Conservation (phyloP, 805 yeast species). For the Starmerella scarabaei region DNA sequence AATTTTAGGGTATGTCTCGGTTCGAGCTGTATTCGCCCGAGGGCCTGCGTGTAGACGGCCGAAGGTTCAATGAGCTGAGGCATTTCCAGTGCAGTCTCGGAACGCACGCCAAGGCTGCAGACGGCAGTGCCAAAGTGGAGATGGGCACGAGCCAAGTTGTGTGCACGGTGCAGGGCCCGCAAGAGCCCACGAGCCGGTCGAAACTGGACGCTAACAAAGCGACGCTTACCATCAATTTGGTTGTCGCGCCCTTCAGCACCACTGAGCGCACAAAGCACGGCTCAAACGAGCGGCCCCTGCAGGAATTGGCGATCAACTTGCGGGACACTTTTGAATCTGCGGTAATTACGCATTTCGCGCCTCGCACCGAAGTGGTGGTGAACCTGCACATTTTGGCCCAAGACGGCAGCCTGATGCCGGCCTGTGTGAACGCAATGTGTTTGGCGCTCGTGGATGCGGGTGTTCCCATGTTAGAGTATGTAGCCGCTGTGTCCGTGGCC, state of each 20-base stretch:
- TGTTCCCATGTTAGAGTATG: slow-evolving; percentile 82
- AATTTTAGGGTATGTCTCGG: slow-evolving; percentile 12
- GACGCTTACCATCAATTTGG: slow-evolving; percentile 47
- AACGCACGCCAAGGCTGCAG: slow-evolving; percentile 71
- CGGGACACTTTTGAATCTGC: slow-evolving; percentile 37
- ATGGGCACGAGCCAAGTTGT: slow-evolving; percentile 85
- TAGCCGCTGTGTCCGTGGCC: slow-evolving; percentile 70
- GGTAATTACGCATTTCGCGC: slow-evolving; percentile 58
- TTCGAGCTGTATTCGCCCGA: slow-evolving; percentile 84
- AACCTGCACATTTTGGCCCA: slow-evolving; percentile 67
- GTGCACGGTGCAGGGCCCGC: slow-evolving; percentile 80
- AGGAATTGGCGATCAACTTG: slow-evolving; percentile 27
- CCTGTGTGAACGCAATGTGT: slow-evolving; percentile 73
- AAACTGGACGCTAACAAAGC: slow-evolving; percentile 37
- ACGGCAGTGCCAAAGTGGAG: slow-evolving; percentile 85
- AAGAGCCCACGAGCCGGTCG: slow-evolving; percentile 55
- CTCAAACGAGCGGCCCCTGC: slow-evolving; percentile 41
- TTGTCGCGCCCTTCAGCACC: slow-evolving; percentile 70
- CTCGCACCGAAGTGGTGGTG: slow-evolving; percentile 69
- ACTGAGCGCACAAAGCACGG: slow-evolving; percentile 57
- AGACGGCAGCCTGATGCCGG: slow-evolving; percentile 79
- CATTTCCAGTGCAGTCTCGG: slow-evolving; percentile 67
- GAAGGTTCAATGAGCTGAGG: slow-evolving; percentile 89
- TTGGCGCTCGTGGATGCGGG: slow-evolving; percentile 92
- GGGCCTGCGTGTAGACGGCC: slow-evolving; percentile 81